A percentile compares a stretch with the other conserved stretches of the same genome.
These are phyloP conservation scores for Babesia ovis DNA, from an alignment of 169 alveolate genomes.

Conservation along the genomic window DNA sequence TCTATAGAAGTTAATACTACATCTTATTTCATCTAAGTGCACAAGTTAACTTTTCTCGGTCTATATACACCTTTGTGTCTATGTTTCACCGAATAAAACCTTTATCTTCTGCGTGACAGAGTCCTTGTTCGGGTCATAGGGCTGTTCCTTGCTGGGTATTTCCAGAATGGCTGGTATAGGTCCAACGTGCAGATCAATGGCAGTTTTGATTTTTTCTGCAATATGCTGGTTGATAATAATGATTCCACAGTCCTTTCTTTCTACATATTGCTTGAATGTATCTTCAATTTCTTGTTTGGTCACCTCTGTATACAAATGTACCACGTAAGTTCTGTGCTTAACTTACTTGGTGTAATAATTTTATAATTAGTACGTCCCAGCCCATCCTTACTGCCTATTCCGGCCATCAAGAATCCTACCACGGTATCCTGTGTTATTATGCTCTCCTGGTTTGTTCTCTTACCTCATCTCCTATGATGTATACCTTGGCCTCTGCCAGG, in stretches of 20 bases:
- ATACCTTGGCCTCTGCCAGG: constrained; percentile 59
- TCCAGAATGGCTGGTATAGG: constrained; percentile 75
- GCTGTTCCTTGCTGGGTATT: constrained; percentile 78
- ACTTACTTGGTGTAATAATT: constrained; percentile 72
- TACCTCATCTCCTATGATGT: constrained; percentile 80
- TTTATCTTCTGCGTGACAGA: constrained; percentile 73
- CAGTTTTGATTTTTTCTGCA: constrained; percentile 72
- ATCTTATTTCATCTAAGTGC: no score
- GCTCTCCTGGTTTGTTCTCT: not conserved
- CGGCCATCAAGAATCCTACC: constrained; percentile 77
- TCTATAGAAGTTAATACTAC: no score
- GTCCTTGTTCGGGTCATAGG: constrained; percentile 78
- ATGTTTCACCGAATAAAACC: constrained; percentile 73
- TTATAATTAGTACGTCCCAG: constrained; percentile 72
- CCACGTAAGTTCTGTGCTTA: not conserved
- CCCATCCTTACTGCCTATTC: constrained; percentile 78
- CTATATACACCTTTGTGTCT: not conserved
- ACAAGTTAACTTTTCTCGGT: no score
- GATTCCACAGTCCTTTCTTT: constrained; percentile 73
- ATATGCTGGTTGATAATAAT: constrained; percentile 76
- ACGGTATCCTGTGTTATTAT: constrained; percentile 71
- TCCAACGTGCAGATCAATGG: constrained; percentile 70
- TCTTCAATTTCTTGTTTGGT: constrained; percentile 73
- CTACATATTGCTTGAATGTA: constrained; percentile 69
- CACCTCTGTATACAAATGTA: constrained; percentile 54